These are phyloP conservation scores for Digitaria exilis DNA, from an alignment of 202 grass and related monocot species.

Conservation along the genomic window DNA sequence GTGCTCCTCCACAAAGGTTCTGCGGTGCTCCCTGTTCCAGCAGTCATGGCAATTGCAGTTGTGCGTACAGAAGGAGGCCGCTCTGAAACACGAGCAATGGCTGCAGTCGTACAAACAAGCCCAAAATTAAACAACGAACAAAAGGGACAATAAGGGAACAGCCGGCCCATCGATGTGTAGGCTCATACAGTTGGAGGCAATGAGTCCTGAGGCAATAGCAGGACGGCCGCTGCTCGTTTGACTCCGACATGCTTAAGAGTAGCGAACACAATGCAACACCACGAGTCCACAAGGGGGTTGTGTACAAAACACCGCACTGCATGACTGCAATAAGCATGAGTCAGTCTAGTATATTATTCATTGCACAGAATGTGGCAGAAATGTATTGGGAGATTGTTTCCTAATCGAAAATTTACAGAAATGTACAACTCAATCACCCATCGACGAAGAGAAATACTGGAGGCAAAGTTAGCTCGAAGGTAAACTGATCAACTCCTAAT, in stretches of 20 bases:
- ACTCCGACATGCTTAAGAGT: not conserved
- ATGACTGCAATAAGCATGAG: not conserved
- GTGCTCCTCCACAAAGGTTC: not conserved
- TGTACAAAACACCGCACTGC: not conserved
- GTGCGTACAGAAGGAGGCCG: not conserved
- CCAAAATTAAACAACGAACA: not conserved
- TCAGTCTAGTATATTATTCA: not conserved
- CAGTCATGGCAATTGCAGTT: conserved; percentile 6
- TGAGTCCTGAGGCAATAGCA: not conserved
- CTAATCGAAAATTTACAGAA: not conserved
- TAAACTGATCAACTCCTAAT: too few species aligned
- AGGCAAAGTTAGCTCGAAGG: too few species aligned
- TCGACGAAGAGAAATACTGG: too few species aligned
- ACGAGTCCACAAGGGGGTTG: not conserved
- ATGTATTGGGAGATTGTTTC: not conserved
- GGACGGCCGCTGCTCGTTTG: not conserved
- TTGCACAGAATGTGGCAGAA: not conserved
- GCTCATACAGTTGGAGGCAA: not conserved
- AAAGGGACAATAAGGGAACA: not conserved
- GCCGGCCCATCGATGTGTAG: not conserved
- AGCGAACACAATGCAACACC: not conserved
- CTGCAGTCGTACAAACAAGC: not conserved
- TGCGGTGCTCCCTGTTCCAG: not conserved
- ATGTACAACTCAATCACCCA: not conserved
- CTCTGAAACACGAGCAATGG: not conserved